Conservation (phyloP, 805 yeast species). For the Cyberlindnera saturnus region DNA sequence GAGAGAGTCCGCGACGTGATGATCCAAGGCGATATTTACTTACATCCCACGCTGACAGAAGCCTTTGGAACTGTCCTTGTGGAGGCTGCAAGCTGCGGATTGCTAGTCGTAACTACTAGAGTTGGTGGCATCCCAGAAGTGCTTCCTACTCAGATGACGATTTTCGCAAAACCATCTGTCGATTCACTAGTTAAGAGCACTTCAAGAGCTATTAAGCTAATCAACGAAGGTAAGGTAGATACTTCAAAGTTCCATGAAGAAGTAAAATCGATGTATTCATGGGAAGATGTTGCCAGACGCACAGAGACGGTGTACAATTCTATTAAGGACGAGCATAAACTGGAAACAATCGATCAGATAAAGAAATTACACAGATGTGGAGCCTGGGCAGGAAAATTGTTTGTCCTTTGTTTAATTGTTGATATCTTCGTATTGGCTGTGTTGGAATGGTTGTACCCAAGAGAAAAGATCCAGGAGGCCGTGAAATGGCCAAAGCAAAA, state of each 20-base stretch:
- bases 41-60: slow-evolving; percentile 92
- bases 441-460: slow-evolving; percentile 69
- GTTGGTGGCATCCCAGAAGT: slow-evolving; percentile 99
- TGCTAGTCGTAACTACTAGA: slow-evolving; percentile 86
- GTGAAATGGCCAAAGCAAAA: slow-evolving; percentile 67
- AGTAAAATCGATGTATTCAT: slow-evolving; percentile 78
- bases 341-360: slow-evolving; percentile 40
- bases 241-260: slow-evolving; percentile 74
- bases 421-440: slow-evolving; percentile 62
- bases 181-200: slow-evolving; percentile 72
- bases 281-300: slow-evolving; percentile 83
- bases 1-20: slow-evolving; percentile 90
- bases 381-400: slow-evolving; percentile 81
- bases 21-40: slow-evolving; percentile 88
- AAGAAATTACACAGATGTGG: slow-evolving; percentile 65
- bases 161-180: slow-evolving; percentile 84
- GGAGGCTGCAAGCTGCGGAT: slow-evolving; percentile 96
- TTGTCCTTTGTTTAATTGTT: slow-evolving; percentile 71
- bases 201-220: slow-evolving; percentile 56
- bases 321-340: slow-evolving; percentile 29
- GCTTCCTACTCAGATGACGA: slow-evolving; percentile 87
- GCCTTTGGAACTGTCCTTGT: slow-evolving; percentile 97
- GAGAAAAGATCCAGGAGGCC: slow-evolving; percentile 62
- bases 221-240: slow-evolving; percentile 55
- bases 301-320: slow-evolving; percentile 77